These are phyloP conservation scores for Colletotrichum tabaci DNA, from an alignment of 2,329 filamentous ascomycete genomes.

Conservation along the genomic window DNA sequence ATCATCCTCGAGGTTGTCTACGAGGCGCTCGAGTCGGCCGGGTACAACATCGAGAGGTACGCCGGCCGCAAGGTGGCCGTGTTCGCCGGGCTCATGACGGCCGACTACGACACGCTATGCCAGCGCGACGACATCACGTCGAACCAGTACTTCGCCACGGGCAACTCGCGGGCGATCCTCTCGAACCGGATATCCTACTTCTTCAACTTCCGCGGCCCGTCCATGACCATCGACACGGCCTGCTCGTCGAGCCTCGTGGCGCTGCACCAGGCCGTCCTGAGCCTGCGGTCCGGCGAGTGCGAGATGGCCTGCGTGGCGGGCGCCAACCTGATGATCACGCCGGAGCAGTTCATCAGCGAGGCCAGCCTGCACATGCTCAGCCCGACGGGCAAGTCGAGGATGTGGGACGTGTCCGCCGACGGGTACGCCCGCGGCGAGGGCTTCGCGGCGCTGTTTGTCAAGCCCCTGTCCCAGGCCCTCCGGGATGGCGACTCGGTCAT, in stretches of 20 bases:
- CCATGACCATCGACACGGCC: constrained; percentile 61
- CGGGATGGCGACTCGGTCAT: constrained; percentile 54
- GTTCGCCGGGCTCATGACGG: constrained; percentile 46
- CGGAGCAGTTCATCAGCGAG: constrained; percentile 45
- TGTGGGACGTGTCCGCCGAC: constrained; percentile 59
- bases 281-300: constrained; percentile 52
- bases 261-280: constrained; percentile 58
- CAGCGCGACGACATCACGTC: constrained; percentile 47
- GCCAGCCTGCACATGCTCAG: constrained; percentile 46
- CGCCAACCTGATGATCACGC: constrained; percentile 47
- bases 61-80: constrained; percentile 42
- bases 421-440: constrained; percentile 67
- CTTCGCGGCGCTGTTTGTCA: constrained; percentile 58
- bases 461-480: constrained; percentile 58
- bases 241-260: constrained; percentile 62
- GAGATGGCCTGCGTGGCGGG: constrained; percentile 51
- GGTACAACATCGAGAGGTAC: constrained; percentile 44
- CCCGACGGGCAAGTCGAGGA: constrained; percentile 50
- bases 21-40: constrained; percentile 49
- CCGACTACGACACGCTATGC: constrained; percentile 50
- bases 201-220: constrained; percentile 57
- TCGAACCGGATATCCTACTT: constrained; percentile 60
- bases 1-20: constrained; percentile 54
- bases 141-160: constrained; percentile 52
- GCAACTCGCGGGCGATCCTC: constrained; percentile 52